phyloP scores from a whole-genome alignment of 208 protist genomes.

The Acanthamoeba lenticulata region DNA sequence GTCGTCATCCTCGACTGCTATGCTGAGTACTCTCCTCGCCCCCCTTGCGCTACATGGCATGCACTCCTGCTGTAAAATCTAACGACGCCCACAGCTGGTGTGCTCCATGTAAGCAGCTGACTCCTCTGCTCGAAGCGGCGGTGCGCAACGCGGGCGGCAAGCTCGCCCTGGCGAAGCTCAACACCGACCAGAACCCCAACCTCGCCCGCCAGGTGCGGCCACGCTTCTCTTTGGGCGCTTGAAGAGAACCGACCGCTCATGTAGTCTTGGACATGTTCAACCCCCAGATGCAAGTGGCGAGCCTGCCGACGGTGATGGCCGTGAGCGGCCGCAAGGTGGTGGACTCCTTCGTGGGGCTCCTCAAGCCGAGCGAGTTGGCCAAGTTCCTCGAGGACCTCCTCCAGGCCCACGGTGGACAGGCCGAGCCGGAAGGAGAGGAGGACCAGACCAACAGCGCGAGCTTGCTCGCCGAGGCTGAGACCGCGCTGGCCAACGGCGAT shows the following conservation, averaged over 20 bases:
- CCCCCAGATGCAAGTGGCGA: conserved; percentile 57
- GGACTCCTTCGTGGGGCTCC: conserved; percentile 58
- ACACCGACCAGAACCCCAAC: conserved; percentile 45
- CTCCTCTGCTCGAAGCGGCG: neutral
- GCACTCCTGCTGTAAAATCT: neutral
- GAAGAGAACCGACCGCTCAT: too few species aligned
- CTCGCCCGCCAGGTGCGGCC: conserved; percentile 39
- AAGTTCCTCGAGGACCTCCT: conserved; percentile 46
- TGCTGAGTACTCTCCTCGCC: neutral
- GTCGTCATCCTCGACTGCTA: conserved; percentile 62
- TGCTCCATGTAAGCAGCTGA: conserved; percentile 58
- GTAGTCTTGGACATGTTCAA: too few species aligned
- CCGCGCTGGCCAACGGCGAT: conserved; percentile 9
- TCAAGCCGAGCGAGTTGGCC: neutral
- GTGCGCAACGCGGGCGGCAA: neutral
- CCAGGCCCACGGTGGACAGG: too few species aligned
- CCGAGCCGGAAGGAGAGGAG: conserved; percentile 53
- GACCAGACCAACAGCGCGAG: neutral
- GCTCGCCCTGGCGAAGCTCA: conserved; percentile 56
- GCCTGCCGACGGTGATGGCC: conserved; percentile 51
- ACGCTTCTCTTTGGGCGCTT: too few species aligned
- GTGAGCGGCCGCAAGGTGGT: conserved; percentile 43
- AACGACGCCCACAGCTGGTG: conserved; percentile 10
- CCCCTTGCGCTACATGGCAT: too few species aligned
- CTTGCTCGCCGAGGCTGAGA: neutral